Conservation (phyloP, 495 filamentous ascomycete genomes). For the Clavariopsis aquatica region DNA sequence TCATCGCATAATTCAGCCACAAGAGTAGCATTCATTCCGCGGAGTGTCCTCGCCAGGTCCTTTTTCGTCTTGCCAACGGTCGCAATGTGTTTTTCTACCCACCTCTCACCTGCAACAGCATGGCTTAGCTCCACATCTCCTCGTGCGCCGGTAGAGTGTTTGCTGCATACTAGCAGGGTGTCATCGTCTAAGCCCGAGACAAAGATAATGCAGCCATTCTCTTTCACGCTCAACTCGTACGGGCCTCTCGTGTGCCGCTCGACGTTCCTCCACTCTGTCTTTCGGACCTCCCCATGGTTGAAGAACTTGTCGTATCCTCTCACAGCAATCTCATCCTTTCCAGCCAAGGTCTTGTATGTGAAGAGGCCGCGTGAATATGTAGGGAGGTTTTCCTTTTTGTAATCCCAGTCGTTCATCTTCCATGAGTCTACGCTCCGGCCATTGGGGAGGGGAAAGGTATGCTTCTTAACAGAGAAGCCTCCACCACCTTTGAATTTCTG, state of each 20-base stretch:
- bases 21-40: slow-evolving; percentile 81
- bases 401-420: slow-evolving; percentile 92
- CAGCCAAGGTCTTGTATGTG: slow-evolving; percentile 65
- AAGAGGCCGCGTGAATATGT: slow-evolving; percentile 93
- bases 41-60: slow-evolving; percentile 74
- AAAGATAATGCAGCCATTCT: slow-evolving; percentile 99
- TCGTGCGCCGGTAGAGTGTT: slow-evolving; percentile 87
- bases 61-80: slow-evolving; percentile 71
- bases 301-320: slow-evolving; percentile 99
- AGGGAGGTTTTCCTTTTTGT: slow-evolving; percentile 80
- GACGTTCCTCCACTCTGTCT: slow-evolving; percentile 82
- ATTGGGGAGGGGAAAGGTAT: slow-evolving; percentile 63
- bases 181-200: slow-evolving; percentile 87
- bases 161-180: slow-evolving; percentile 90
- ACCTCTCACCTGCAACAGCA: slow-evolving; percentile 78
- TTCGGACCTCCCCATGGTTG: slow-evolving; percentile 76
- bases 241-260: slow-evolving; percentile 75
- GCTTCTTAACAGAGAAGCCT: slow-evolving; percentile 70
- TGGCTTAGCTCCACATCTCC: slow-evolving; percentile 71
- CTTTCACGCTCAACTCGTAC: slow-evolving; percentile 94
- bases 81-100: slow-evolving; percentile 78
- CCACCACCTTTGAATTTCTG: slow-evolving; percentile 48
- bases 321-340: slow-evolving; percentile 71
- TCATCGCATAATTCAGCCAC: slow-evolving; percentile 98
- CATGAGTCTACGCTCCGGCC: slow-evolving; percentile 78